Evolutionary conservation across 108 stramenopile genomes (phyloP), one percentile per base, ranked within the genome.

Genomic region (Aurantiochytrium sp.): DNA sequence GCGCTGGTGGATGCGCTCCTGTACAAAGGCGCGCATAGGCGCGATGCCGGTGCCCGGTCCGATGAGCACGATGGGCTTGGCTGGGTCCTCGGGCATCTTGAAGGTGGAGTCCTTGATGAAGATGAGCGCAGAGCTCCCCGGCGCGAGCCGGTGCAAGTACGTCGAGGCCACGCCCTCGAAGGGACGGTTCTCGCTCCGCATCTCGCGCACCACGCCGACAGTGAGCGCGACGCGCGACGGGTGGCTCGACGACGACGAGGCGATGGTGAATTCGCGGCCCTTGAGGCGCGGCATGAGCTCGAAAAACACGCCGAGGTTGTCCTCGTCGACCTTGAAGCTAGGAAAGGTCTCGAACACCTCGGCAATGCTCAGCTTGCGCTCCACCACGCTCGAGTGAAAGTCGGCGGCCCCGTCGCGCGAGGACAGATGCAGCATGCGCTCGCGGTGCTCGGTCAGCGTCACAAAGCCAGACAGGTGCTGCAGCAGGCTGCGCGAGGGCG

Each of bases 31-130:
- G 17, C 97, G 93, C 97, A 99, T 98, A 4, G 98, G 98, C 21
- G 98, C 98, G 53, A 99, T 93, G 5, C 98, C 98, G 4, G 98
- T 99, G 37, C 98, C 98, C 12, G 98, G 98, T 24, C 98, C 98
- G 59, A 98, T 93, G 95, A 98, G 94, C 15, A 99, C 85, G 42
- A 99, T 90, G n/a, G 98, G 98, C 37, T 88, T 94, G 3, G 4
- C 15, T 4, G 88, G 86, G 73, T 41, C 36, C 53, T 48, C 34
- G 21, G 88, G 88, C 54, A 88, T 89, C 24, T 96, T 95, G 90
- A 98, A 98, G 27, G 96, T 95, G 22, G 98, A 98, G 12, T 95
- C 93, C 30, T 96, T 92, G 54, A 94, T 90, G 89, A 97, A 96
- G 3, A 95, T 95, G 34, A 96, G 94, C 30, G 95, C 85, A 5